Evolutionary conservation across 1,139 yeast species (phyloP).

Genomic region (Kodamaea anthophila): DNA sequence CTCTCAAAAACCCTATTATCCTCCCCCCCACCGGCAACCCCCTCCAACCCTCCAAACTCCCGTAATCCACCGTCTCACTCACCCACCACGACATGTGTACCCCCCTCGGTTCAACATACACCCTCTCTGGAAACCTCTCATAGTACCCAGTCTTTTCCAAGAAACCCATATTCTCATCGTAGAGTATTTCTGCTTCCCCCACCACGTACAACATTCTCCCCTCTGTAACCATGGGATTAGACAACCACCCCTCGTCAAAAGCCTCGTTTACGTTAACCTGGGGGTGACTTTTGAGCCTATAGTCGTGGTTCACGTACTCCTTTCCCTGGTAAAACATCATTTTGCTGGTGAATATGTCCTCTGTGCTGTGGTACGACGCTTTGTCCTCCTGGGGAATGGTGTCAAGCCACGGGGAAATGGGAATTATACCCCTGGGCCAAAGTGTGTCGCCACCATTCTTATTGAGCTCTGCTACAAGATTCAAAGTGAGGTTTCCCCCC

Average conservation of each 20-base stretch:
- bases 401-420: slow-evolving; percentile 38
- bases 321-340: slow-evolving; percentile 16
- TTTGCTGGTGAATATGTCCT: slow-evolving; percentile 23
- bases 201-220: slow-evolving; percentile 20
- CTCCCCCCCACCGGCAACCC: slow-evolving; percentile 1
- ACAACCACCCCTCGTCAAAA: slow-evolving; percentile 5
- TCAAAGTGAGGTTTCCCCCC: slow-evolving; percentile 35
- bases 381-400: slow-evolving; percentile 10
- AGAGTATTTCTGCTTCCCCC: slow-evolving; percentile 40
- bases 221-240: slow-evolving; percentile 2
- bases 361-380: slow-evolving; percentile 3
- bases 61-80: slow-evolving; percentile 12
- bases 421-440: slow-evolving; percentile 26
- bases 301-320: slow-evolving; percentile 4
- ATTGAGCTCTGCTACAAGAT: slow-evolving; percentile 24
- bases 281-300: slow-evolving; percentile 2
- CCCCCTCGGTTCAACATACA: slow-evolving; percentile 9
- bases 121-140: slow-evolving; percentile 9
- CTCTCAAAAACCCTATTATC: not conserved
- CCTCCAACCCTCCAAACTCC: slow-evolving; percentile 6
- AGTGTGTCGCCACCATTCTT: slow-evolving; percentile 2
- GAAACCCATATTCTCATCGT: slow-evolving; percentile 30
- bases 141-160: slow-evolving; percentile 14
- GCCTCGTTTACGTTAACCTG: slow-evolving; percentile 4
- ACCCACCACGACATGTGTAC: slow-evolving; percentile 18